Evolutionary conservation across 169 alveolate species (phyloP), one percentile per base, ranked within the genome.

Genomic region (Eimeria sp.): DNA sequence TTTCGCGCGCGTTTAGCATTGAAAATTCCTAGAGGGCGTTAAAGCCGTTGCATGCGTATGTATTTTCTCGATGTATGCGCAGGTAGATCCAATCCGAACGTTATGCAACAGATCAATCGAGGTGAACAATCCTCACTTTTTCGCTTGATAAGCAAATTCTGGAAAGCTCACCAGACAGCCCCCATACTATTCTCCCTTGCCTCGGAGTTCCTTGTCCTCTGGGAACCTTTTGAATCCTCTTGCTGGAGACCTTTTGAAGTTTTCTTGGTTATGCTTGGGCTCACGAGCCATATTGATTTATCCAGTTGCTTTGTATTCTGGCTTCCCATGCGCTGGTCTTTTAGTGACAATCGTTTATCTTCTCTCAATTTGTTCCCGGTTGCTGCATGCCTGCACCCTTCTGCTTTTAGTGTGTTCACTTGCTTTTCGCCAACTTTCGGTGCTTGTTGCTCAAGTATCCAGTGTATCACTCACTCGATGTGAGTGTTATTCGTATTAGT

Each of bases 21-120:
- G 40, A 34, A 34, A 34, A 34, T 34, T 34, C 40, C 40, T 1
- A 2, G 2, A 34, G 40, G 40, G 40, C 40, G 40, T 34, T 34
- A 34, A 34, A 34, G 40, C 40, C 40, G 40, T 34, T 34, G 40
- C 40, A 2, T n/a, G 34, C 40, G 10, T 6, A 20, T 40, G 83
- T 9, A 73, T 13, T 73, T 40, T 73, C 49, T n/a, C 10, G 88
- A 40, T 83, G 58, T 83, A 14, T 40, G 91, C 63, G 73, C 91
- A 87, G 94, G 88, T 89, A n/a, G 95, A 89, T n/a, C 95, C 86
- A 67, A 58, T 73, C 43, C 76, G 89, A 34, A 73, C 88, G 25
- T 11, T 89, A 57, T 51, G 95, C 88, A 73, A 72, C 57, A 58
- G 95, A 45, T 72, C 58, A 73, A 67, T 89, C 49, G 73, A 72